phyloP scores from a whole-genome alignment of 176 grass and related monocot species.

The Bonia amplexicaulis region DNA sequence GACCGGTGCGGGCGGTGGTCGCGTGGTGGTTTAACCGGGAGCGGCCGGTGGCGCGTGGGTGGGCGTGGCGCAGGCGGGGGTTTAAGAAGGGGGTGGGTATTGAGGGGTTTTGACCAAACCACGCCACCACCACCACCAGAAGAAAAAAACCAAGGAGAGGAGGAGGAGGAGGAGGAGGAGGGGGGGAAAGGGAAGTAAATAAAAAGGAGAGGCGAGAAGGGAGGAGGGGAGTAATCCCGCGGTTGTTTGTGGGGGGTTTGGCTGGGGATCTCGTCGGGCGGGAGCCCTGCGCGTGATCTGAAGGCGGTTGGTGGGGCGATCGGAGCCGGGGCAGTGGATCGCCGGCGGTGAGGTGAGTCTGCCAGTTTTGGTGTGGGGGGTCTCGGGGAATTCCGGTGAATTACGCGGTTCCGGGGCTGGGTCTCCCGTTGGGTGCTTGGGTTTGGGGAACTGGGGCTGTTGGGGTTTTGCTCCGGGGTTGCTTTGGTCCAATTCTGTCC shows the following conservation, averaged over 20 bases:
- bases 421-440: neutral
- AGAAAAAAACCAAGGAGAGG: slow-evolving; percentile 23
- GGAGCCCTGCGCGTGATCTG: slow-evolving; percentile 8
- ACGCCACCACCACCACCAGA: slow-evolving; percentile 23
- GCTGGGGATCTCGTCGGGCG: neutral
- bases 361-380: neutral
- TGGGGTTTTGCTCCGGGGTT: neutral
- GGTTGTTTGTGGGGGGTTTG: neutral
- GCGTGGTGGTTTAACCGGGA: slow-evolving; percentile 52
- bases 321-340: slow-evolving; percentile 25
- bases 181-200: slow-evolving; percentile 21
- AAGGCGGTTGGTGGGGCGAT: slow-evolving; percentile 24
- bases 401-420: slow-evolving; percentile 11
- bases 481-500: neutral
- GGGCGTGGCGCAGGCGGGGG: slow-evolving; percentile 43
- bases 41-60: slow-evolving; percentile 31
- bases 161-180: neutral
- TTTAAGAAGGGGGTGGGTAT: slow-evolving; percentile 70
- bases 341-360: slow-evolving; percentile 41
- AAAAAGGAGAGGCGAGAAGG: slow-evolving; percentile 22
- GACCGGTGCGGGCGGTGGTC: slow-evolving; percentile 32
- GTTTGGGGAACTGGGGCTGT: neutral
- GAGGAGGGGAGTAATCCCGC: slow-evolving; percentile 19
- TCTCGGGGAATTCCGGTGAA: slow-evolving; percentile 23
- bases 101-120: slow-evolving; percentile 88